phyloP scores from a whole-genome alignment of 257 asterid genomes.

The Primulina eburnea region DNA sequence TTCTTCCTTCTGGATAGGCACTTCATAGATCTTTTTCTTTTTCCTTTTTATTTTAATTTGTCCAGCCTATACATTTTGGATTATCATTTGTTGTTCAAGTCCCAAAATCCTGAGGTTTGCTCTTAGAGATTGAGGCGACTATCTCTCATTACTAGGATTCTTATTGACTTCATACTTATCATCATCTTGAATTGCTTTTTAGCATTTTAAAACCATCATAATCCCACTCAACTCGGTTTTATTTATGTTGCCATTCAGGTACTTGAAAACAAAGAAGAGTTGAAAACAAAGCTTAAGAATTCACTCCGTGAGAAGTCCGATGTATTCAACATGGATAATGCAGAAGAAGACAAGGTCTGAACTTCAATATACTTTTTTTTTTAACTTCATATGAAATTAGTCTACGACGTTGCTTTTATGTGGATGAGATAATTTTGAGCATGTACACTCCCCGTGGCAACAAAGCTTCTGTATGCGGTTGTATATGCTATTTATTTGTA shows the following conservation, averaged over 20 bases:
- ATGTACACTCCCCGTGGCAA: not conserved
- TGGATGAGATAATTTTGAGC: slow-evolving; percentile 5
- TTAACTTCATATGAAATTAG: slow-evolving; percentile 1
- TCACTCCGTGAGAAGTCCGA: slow-evolving; percentile 78
- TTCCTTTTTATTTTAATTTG: slow-evolving; percentile 30
- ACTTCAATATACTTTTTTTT: not conserved
- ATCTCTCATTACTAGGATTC: slow-evolving; percentile 8
- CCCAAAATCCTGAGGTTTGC: slow-evolving; percentile 20
- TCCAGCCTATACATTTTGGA: slow-evolving; percentile 25
- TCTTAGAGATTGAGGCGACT: slow-evolving; percentile 17
- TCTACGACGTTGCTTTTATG: not conserved
- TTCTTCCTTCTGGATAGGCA: slow-evolving; percentile 40
- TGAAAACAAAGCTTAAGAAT: slow-evolving; percentile 73
- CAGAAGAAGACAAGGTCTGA: slow-evolving; percentile 84
- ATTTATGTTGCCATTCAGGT: slow-evolving; percentile 35
- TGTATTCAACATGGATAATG: slow-evolving; percentile 61
- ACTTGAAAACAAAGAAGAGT: slow-evolving; percentile 72
- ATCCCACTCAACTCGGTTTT: slow-evolving; percentile 9
- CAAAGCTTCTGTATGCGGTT: not conserved
- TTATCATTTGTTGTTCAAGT: slow-evolving; percentile 15
- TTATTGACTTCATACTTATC: slow-evolving; percentile 9
- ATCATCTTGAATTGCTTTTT: slow-evolving; percentile 7
- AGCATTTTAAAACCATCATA: not conserved
- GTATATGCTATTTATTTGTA: not conserved
- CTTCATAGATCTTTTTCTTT: not conserved